Base-by-base conservation (phyloP, 2,329 filamentous ascomycete species). In the Scedosporium apiospermum region DNA sequence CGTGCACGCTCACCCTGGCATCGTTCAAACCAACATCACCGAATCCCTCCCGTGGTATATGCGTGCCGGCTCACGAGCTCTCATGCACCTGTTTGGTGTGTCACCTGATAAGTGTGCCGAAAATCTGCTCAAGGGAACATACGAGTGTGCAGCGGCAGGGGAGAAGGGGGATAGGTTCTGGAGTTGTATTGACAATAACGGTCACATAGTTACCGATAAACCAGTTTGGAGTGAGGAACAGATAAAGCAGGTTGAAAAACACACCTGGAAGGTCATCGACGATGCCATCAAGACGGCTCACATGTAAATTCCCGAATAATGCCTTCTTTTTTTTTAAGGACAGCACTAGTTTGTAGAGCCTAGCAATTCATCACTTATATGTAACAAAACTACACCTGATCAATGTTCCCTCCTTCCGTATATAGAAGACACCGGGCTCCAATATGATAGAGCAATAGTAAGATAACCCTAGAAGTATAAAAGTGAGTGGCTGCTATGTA, bases 1-100 rank as follows among this genome's bases (percentile, higher is more conserved):
- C 58, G 66, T 78, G 0, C 77, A 80, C 57, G 73, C 74, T 0
- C 73, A 66, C 9, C 78, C 78, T 0, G 76, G 77, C 1, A 23
- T 68, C 1, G 78, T 80, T 14, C 69, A 69, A 1, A 75, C 77
- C 0, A 69, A 69, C 1, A 27, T 76, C 2, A 21, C 53, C 18
- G 58, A 63, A 2, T 65, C 67, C 1, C 65, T 78, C 0, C 76
- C 75, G 0, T 68, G 67, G 69, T 70, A 71, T 51, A 12, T 72
- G 4, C 69, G 70, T 4, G 18, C 66, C 0, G 27, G 64, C 4
- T 27, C 60, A 0, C 55, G 63, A 7, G 59, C 67, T 0, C 3
- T 71, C 12, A 58, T 16, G 4, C 62, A 57, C 3, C 0, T 75
- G 6, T 3, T 74, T 6, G 66, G 62, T 3, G 65, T 68, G 3